Evolutionary conservation across 768 basidiomycete species (phyloP).

Genomic region (Tylopilus sp.): DNA sequence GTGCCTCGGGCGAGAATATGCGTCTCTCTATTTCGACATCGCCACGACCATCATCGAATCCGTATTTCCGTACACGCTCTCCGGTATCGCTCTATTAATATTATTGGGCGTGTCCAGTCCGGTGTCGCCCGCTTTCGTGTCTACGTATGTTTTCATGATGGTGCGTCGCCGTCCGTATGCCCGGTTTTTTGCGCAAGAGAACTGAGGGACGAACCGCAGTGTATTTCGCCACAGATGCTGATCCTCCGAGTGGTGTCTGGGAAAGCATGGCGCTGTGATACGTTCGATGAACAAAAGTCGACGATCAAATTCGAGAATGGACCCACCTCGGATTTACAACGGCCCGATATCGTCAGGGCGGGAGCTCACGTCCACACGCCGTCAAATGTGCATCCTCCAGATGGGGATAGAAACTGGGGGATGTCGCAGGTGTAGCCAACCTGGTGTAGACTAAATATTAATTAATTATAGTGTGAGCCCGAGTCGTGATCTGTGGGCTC

Average conservation of each 20-base stretch:
- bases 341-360: neutral
- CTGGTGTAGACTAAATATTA: no score
- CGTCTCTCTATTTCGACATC: conserved; percentile 11
- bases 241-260: conserved; percentile 12
- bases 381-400: neutral
- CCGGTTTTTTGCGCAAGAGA: no score
- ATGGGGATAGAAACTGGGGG: neutral
- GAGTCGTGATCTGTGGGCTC: no score
- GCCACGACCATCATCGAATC: conserved; percentile 10
- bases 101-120: conserved; percentile 13
- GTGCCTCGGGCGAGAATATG: conserved; percentile 2
- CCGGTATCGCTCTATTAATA: neutral
- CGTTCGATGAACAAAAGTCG: neutral
- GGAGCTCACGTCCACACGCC: neutral
- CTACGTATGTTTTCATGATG: conserved; percentile 16
- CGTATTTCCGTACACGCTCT: conserved; percentile 12
- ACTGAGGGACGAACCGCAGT: conserved; percentile 1
- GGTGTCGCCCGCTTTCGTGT: conserved; percentile 1
- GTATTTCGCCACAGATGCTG: conserved; percentile 15
- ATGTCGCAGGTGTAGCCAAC: neutral
- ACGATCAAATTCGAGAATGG: neutral
- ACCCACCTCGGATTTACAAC: neutral
- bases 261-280: conserved; percentile 10
- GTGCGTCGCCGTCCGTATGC: conserved; percentile 1
- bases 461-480: no score